A percentile compares a stretch with the other conserved stretches of the same genome.
Evolutionary conservation across 768 basidiomycete genomes (phyloP).

Genomic region (Cyclocybe aegerita): DNA sequence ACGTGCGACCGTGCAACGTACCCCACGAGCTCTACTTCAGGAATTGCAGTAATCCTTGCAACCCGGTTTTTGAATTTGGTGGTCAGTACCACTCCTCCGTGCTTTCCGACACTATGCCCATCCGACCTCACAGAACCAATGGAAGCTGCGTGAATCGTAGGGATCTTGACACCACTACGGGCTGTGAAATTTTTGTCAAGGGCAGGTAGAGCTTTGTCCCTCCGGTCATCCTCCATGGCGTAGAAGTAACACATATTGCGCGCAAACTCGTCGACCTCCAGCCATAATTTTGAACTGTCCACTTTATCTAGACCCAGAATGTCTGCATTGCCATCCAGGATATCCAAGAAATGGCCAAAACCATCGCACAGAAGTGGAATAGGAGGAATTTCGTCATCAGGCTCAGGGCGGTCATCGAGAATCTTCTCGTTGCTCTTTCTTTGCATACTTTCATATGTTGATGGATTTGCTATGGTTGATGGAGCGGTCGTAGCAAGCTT

Average conservation of each 20-base stretch:
- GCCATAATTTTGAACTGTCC: constrained; percentile 1
- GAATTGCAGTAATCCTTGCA: too few relatives aligned
- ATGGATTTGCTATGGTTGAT: constrained; percentile 3
- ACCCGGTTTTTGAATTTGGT: too few relatives aligned
- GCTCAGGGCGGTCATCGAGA: constrained; percentile 19
- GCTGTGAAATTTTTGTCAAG: too few relatives aligned
- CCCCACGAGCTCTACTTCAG: too few relatives aligned
- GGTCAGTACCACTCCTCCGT: too few relatives aligned
- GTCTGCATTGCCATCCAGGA: constrained; percentile 15
- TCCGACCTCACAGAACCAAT: too few relatives aligned
- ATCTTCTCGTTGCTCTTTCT: constrained; percentile 8
- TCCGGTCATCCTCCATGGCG: constrained; percentile 6
- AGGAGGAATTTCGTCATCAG: constrained; percentile 14
- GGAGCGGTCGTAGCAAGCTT: constrained; percentile 3
- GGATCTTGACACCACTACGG: too few relatives aligned
- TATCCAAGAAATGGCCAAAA: constrained; percentile 22
- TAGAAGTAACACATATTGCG: constrained; percentile 16
- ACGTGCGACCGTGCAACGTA: not conserved
- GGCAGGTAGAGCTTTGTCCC: constrained; percentile 5
- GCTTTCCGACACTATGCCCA: too few relatives aligned
- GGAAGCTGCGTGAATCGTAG: too few relatives aligned
- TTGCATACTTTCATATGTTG: constrained; percentile 4
- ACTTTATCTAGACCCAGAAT: constrained; percentile 3
- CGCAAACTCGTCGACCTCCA: constrained; percentile 11
- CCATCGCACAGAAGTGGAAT: constrained; percentile 20